phyloP scores from a whole-genome alignment of 257 asterid species.

The Solanum sitiens region DNA sequence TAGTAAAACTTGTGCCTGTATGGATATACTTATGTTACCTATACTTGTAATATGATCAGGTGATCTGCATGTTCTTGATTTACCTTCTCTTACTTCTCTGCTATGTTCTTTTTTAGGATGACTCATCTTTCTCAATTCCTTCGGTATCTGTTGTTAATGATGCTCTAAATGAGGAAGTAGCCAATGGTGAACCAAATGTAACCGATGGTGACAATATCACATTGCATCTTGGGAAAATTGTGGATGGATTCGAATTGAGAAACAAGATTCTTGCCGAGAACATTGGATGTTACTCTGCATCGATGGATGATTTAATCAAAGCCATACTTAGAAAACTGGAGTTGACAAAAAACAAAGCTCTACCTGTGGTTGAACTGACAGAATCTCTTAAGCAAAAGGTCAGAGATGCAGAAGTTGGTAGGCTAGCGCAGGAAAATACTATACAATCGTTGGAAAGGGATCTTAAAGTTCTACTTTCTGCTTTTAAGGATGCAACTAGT shows the following conservation, averaged over 20 bases:
- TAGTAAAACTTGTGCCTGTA: background rate
- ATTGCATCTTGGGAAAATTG: slow-evolving; percentile 40
- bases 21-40: background rate
- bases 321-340: slow-evolving; percentile 35
- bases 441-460: slow-evolving; percentile 41
- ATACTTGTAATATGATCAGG: background rate
- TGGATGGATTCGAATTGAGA: slow-evolving; percentile 52
- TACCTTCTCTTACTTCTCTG: background rate
- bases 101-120: slow-evolving; percentile 40
- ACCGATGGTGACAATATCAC: slow-evolving; percentile 38
- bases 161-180: slow-evolving; percentile 26
- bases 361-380: slow-evolving; percentile 19
- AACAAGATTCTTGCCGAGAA: slow-evolving; percentile 55
- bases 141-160: slow-evolving; percentile 20
- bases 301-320: slow-evolving; percentile 43
- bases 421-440: slow-evolving; percentile 35
- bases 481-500: slow-evolving; percentile 56
- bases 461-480: slow-evolving; percentile 41
- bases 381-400: slow-evolving; percentile 42
- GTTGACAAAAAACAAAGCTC: slow-evolving; percentile 29
- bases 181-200: slow-evolving; percentile 33
- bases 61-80: background rate
- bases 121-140: slow-evolving; percentile 29
- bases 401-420: slow-evolving; percentile 38
- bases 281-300: slow-evolving; percentile 32